These are phyloP conservation scores for Elsinoe arachidis DNA, from an alignment of 2,329 filamentous ascomycete species.

Conservation along the genomic window DNA sequence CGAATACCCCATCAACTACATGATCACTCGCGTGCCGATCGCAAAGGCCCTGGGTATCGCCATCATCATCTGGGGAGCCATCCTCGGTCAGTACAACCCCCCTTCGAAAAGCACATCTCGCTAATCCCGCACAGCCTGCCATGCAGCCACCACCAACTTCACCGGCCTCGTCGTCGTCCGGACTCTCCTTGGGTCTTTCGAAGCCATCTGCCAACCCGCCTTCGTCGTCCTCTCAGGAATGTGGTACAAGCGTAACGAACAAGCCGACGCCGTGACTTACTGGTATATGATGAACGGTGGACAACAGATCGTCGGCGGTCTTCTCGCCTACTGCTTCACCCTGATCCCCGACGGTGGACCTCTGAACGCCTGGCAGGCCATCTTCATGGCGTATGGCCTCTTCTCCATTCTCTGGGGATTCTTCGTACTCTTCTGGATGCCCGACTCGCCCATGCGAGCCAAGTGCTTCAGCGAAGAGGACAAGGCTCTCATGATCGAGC, in stretches of 20 bases:
- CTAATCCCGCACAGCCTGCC: slow-evolving; percentile 35
- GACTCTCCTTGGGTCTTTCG: slow-evolving; percentile 61
- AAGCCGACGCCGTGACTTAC: slow-evolving; percentile 57
- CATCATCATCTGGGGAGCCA: slow-evolving; percentile 55
- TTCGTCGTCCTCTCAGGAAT: slow-evolving; percentile 60
- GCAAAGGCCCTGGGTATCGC: slow-evolving; percentile 54
- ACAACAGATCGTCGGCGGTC: slow-evolving; percentile 63
- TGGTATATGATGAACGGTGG: slow-evolving; percentile 42
- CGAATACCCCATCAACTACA: slow-evolving; percentile 61
- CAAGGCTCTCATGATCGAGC: slow-evolving; percentile 37
- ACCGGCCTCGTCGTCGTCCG: slow-evolving; percentile 51
- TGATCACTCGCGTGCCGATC: slow-evolving; percentile 53
- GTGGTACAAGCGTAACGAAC: slow-evolving; percentile 59
- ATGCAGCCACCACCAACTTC: slow-evolving; percentile 55
- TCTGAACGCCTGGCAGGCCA: slow-evolving; percentile 51
- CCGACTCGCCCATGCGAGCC: slow-evolving; percentile 62
- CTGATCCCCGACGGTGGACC: slow-evolving; percentile 23
- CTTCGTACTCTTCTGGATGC: slow-evolving; percentile 56
- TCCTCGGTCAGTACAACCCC: slow-evolving; percentile 30
- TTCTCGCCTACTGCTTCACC: slow-evolving; percentile 50
- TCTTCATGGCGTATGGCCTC: slow-evolving; percentile 59
- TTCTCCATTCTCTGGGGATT: slow-evolving; percentile 56
- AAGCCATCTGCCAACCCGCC: slow-evolving; percentile 59
- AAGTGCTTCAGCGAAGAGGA: slow-evolving; percentile 55
- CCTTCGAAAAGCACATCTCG: not conserved